Evolutionary conservation across 2,329 filamentous ascomycete genomes (phyloP).

Genomic region (Alternaria gaisen): DNA sequence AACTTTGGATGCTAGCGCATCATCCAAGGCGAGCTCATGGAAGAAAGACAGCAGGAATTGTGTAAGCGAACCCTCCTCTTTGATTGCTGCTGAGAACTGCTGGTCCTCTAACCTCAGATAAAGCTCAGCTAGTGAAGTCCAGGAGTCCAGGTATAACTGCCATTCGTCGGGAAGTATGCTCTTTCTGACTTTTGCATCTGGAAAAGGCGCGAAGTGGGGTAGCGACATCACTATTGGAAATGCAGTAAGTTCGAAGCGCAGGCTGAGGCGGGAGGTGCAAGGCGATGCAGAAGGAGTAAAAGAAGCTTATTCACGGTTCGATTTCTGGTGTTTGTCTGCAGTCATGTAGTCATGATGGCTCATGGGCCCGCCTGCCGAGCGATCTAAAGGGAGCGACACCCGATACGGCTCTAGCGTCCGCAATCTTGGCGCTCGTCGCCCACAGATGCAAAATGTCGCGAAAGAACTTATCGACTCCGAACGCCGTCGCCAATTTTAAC

Average conservation of each 20-base stretch:
- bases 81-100: slow-evolving; percentile 62
- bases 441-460: slow-evolving; percentile 23
- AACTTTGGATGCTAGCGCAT: slow-evolving; percentile 49
- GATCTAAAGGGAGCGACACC: slow-evolving; percentile 23
- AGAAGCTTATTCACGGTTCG: slow-evolving; percentile 2
- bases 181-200: slow-evolving; percentile 71
- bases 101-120: slow-evolving; percentile 68
- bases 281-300: background rate
- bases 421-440: slow-evolving; percentile 25
- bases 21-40: slow-evolving; percentile 57
- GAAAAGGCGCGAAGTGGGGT: slow-evolving; percentile 81
- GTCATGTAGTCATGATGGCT: slow-evolving; percentile 40
- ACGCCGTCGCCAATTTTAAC: slow-evolving; percentile 39
- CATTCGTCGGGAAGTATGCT: slow-evolving; percentile 76
- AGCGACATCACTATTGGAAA: slow-evolving; percentile 55
- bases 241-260: background rate
- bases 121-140: slow-evolving; percentile 72
- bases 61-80: slow-evolving; percentile 66
- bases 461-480: slow-evolving; percentile 34
- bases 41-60: slow-evolving; percentile 75
- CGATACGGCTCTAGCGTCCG: slow-evolving; percentile 45
- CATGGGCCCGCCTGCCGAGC: slow-evolving; percentile 23
- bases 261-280: background rate
- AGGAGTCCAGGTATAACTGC: slow-evolving; percentile 79
- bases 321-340: slow-evolving; percentile 14